Evolutionary conservation across 2,329 filamentous ascomycete species (phyloP), one percentile per base, ranked within the genome.

Genomic region (Parastagonospora avenae): DNA sequence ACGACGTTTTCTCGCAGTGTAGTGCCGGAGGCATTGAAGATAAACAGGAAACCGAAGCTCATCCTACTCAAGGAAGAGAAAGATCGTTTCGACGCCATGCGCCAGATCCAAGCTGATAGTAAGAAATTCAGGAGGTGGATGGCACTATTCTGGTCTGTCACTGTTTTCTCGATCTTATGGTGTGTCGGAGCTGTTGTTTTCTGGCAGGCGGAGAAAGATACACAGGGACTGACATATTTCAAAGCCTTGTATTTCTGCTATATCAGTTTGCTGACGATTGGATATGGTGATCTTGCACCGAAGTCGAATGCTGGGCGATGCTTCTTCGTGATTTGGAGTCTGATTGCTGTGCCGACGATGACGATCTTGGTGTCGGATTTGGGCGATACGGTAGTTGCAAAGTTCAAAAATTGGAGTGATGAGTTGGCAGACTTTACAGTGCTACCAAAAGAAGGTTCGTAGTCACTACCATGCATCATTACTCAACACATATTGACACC

Each of bases 251-350:
- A 96, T 74, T 95, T 96, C 68, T 86, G 87, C 60, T 97, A 94
- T 71, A 85, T 91, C 30, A 88, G 87, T 2, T 82, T 96, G 19
- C 80, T 92, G 2, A 96, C 92, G 0, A 90, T 96, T 32, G 92
- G 92, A 1, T 96, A 96, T 62, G 92, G 92, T 3, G 91, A 96
- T 59, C 73, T 88, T 4, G 85, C 86, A 1, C 91, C 91, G 0
- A 78, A 85, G n/a, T 90, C 87, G 2, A 92, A 92, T 57, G 82
- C 86, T 0, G 91, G 90, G 1, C 87, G 90, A 47, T 85, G 90
- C 0, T 96, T 96, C 70, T 97, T 96, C 64, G 90, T 97, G n/a
- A 87, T 96, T 48, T 97, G 92, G 92, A 90, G 87, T 11, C 72
- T 97, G 1, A 81, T 96, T 24, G 91, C 92, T 0, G 80, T 96